phyloP scores from a whole-genome alignment of 345 rosid genomes.

The Sisymbrium irio region DNA sequence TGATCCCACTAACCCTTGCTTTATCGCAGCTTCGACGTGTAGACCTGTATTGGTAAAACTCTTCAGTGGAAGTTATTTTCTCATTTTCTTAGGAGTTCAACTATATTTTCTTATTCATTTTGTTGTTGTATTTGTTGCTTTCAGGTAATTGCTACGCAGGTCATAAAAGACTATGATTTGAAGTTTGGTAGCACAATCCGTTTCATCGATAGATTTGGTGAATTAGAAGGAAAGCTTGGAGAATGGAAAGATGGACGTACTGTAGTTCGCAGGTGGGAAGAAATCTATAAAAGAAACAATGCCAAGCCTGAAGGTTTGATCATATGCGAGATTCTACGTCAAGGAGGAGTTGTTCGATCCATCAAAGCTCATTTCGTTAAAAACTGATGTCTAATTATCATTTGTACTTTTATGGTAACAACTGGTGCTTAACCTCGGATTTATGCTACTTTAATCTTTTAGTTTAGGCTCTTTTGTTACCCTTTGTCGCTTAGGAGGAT shows the following conservation, averaged over 20 bases:
- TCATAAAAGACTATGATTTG: neutral
- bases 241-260: slow-evolving; percentile 8
- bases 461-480: neutral
- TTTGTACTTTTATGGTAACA: neutral
- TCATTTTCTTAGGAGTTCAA: neutral
- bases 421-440: neutral
- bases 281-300: slow-evolving; percentile 10
- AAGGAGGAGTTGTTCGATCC: neutral
- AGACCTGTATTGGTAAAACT: slow-evolving; percentile 16
- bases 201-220: slow-evolving; percentile 6
- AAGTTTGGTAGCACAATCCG: slow-evolving; percentile 2
- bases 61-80: neutral
- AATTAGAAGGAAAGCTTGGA: neutral
- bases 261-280: slow-evolving; percentile 6
- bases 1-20: slow-evolving; percentile 17
- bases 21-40: slow-evolving; percentile 13
- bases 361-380: slow-evolving; percentile 22
- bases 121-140: neutral
- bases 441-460: neutral
- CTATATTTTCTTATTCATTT: neutral
- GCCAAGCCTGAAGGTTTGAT: neutral
- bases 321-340: slow-evolving; percentile 25
- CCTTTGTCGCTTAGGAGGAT: neutral
- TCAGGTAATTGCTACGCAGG: slow-evolving; percentile 11
- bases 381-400: neutral